These are phyloP conservation scores for Metschnikowia picachoensis DNA, from an alignment of 805 yeast genomes.

Conservation along the genomic window DNA sequence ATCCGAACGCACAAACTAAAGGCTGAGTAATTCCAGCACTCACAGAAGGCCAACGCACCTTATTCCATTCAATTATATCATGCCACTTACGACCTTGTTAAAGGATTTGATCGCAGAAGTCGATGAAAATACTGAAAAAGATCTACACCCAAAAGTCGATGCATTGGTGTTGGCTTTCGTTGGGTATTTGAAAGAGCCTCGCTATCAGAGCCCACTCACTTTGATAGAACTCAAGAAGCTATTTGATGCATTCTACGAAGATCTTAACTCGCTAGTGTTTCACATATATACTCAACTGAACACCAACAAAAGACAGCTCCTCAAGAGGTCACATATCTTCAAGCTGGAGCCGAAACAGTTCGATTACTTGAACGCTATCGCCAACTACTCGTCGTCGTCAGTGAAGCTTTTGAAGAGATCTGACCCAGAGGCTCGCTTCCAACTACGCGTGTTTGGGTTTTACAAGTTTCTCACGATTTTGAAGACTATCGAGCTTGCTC, in stretches of 20 bases:
- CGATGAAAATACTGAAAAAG: constrained; percentile 11
- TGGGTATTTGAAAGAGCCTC: constrained; percentile 39
- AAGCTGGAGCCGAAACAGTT: constrained; percentile 27
- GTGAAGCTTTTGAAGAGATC: constrained; percentile 34
- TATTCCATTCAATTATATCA: background rate
- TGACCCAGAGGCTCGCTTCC: constrained; percentile 35
- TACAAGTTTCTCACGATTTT: constrained; percentile 36
- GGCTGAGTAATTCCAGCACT: too few relatives aligned
- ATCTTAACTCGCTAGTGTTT: constrained; percentile 32
- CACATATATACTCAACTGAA: constrained; percentile 36
- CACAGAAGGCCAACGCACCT: too few relatives aligned
- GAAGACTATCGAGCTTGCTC: constrained; percentile 34
- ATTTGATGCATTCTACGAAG: constrained; percentile 35
- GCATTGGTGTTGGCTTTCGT: constrained; percentile 27
- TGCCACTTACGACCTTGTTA: constrained; percentile 3
- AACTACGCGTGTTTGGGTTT: constrained; percentile 38
- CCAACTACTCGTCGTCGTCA: constrained; percentile 36
- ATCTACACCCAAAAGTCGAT: constrained; percentile 26
- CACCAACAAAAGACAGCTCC: constrained; percentile 35
- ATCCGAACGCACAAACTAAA: background rate
- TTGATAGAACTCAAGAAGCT: constrained; percentile 31
- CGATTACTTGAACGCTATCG: constrained; percentile 41
- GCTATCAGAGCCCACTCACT: constrained; percentile 39
- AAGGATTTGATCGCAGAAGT: constrained; percentile 24
- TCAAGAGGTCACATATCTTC: constrained; percentile 28